Evolutionary conservation across 2,329 filamentous ascomycete genomes (phyloP).

Genomic region (Fusarium sp.): DNA sequence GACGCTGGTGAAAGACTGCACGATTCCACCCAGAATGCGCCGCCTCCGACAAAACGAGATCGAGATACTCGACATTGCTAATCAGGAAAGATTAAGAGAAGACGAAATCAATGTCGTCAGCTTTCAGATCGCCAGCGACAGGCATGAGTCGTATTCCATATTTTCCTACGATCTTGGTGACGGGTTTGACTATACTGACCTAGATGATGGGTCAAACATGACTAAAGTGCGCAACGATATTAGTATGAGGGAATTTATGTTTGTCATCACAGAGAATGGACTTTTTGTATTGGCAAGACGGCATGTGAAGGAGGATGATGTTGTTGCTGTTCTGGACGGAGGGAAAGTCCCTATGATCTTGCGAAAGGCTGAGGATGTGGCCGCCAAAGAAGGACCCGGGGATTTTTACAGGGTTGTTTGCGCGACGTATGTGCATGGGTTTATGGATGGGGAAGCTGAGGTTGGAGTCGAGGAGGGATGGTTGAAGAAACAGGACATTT

Average conservation of each 20-base stretch:
- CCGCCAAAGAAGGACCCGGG: accelerated
- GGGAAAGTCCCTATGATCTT: slow-evolving; percentile 22
- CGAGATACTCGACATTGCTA: neutral
- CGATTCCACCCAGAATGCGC: slow-evolving; percentile 8
- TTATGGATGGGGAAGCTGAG: slow-evolving; percentile 27
- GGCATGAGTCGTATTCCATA: too few relatives aligned
- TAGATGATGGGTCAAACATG: too few relatives aligned
- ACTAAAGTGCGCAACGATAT: neutral
- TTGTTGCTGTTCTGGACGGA: slow-evolving; percentile 21
- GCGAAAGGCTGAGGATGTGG: neutral
- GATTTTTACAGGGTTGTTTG: slow-evolving; percentile 10
- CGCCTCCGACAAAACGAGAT: slow-evolving; percentile 7
- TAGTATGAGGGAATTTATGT: neutral
- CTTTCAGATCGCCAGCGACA: too few relatives aligned
- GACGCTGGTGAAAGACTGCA: slow-evolving; percentile 20
- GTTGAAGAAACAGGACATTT: slow-evolving; percentile 11
- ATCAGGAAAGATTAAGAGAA: neutral
- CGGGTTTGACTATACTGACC: too few relatives aligned
- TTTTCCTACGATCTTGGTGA: too few relatives aligned
- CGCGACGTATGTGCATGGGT: slow-evolving; percentile 24
- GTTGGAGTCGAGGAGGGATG: neutral
- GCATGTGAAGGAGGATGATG: slow-evolving; percentile 3
- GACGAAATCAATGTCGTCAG: too few relatives aligned
- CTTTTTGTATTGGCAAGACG: slow-evolving; percentile 7
- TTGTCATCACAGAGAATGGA: slow-evolving; percentile 1